Conservation (phyloP, 208 protist genomes). For the Endotrypanum monterogeii region DNA sequence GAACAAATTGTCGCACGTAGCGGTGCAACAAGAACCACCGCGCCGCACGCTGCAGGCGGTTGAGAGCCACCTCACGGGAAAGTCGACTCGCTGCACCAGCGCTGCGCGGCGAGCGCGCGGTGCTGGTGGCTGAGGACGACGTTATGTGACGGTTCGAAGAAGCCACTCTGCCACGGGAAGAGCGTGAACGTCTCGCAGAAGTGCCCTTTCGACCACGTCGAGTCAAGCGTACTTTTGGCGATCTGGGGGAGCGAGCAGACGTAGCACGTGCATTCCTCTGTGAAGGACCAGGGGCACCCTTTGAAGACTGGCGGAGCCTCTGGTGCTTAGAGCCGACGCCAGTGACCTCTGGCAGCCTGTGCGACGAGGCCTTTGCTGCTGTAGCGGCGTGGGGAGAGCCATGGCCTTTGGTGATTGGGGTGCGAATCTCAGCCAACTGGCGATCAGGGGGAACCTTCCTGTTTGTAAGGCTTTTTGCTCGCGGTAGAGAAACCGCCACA, state of each 20-base stretch:
- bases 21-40: slow-evolving; percentile 36
- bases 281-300: neutral
- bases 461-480: neutral
- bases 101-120: neutral
- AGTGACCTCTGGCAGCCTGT: neutral
- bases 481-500: neutral
- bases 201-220: neutral
- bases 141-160: too few relatives aligned
- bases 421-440: neutral
- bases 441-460: neutral
- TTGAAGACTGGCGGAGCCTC: neutral
- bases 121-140: neutral
- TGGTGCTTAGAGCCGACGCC: neutral
- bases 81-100: slow-evolving; percentile 8
- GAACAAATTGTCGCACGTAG: slow-evolving; percentile 9
- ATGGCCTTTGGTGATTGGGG: neutral
- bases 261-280: neutral
- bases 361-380: neutral
- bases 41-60: slow-evolving; percentile 45
- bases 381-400: neutral
- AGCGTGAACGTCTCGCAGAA: neutral
- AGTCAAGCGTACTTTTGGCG: neutral
- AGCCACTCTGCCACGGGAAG: neutral
- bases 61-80: slow-evolving; percentile 35
- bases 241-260: neutral